Conservation (phyloP, 371 early-diverging fungal species). For the Mucor mucedo region DNA sequence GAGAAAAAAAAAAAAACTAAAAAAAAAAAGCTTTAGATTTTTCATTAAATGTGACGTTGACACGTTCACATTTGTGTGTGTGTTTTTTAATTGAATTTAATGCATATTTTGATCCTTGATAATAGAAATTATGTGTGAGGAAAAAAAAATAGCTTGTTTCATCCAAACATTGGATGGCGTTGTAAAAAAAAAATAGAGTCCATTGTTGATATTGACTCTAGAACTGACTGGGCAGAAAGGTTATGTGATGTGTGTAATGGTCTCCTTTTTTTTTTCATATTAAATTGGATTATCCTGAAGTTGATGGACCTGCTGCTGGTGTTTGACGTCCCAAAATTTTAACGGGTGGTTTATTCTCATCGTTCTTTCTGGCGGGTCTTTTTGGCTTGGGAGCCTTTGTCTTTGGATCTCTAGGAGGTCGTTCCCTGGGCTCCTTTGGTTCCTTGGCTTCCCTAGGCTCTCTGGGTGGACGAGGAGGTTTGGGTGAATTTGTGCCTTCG, state of each 20-base stretch:
- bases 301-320: neutral
- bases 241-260: neutral
- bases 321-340: constrained; percentile 41
- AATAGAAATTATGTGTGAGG: too few species aligned
- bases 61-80: too few species aligned
- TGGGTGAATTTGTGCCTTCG: neutral
- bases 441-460: neutral
- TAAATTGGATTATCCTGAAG: neutral
- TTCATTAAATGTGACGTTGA: too few species aligned
- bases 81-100: too few species aligned
- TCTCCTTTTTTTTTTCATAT: neutral
- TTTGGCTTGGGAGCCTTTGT: constrained; percentile 16
- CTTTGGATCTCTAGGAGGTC: constrained; percentile 3
- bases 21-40: too few species aligned
- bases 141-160: too few species aligned
- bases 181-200: too few species aligned
- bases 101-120: too few species aligned
- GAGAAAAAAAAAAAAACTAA: too few species aligned
- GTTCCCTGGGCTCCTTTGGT: neutral
- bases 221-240: neutral
- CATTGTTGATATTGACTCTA: too few species aligned
- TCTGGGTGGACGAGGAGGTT: neutral
- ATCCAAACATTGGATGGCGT: too few species aligned
- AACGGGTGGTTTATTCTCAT: constrained; percentile 28
- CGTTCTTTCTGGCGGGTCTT: constrained; percentile 13